Base-by-base conservation (phyloP, 1,139 yeast genomes). In the Yamadazyma atlantica region DNA sequence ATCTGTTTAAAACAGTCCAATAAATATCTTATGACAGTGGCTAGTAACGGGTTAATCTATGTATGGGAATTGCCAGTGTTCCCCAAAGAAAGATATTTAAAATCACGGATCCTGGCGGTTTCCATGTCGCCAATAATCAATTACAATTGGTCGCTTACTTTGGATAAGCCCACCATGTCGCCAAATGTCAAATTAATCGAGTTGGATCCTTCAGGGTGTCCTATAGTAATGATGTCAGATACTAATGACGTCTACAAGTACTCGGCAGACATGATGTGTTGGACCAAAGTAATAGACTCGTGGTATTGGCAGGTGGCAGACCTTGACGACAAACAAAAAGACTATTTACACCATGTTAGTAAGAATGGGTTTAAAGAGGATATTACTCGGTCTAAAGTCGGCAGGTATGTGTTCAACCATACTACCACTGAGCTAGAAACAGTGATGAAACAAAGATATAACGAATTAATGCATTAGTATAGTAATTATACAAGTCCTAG, bases 41-140 rank as follows among this genome's bases (percentile, higher is more conserved):
- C 81, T 0, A 69, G 69, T 34, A 58, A 64, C 10, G 83, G 82
- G 2, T 53, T 73, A 32, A 40, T 80, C 1, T 70, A 71, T 50
- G 60, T 69, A 2, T 81, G 82, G 82, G 60, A 72, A 43, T 47
- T 79, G 28, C 54, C 58, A 1, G 30, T 34, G 1, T 38, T 46
- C 16, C 49, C 50, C 3, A 12, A 34, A 25, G 12, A 42, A 37
- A 31, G 42, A 32, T 4, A 53, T 2, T 21, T 70, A 25, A 54
- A 55, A 17, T 62, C 60, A 2, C 39, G 71, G 1, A 46, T 75
- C 27, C 57, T 55, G 23, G 72, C 69, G 1, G 64, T 78, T 0
- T 73, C 84, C 1, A 44, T 81, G 32, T 78, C 85, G 0, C 69
- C 82, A 0, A 59, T 80, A 2, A 47, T 79, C 40, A 77, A 78